phyloP scores from a whole-genome alignment of 257 asterid species.

The Scutellaria galericulata region DNA sequence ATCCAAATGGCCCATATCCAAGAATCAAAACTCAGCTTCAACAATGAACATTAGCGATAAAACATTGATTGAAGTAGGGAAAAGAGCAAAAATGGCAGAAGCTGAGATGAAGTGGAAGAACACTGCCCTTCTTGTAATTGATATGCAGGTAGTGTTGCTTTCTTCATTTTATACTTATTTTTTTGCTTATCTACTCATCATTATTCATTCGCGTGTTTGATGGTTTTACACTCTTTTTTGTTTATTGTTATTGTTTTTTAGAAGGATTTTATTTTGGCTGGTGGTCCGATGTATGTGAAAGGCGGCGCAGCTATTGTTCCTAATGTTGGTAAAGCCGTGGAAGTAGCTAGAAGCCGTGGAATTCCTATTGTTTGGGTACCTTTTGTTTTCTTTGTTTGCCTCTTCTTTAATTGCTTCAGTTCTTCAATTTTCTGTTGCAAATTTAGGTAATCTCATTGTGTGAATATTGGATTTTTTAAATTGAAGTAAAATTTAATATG shows the following conservation, averaged over 20 bases:
- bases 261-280: conserved; percentile 81
- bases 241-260: conserved; percentile 22
- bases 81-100: conserved; percentile 51
- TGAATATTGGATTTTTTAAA: background rate
- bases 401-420: background rate
- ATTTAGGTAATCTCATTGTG: background rate
- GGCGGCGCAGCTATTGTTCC: conserved; percentile 77
- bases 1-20: background rate
- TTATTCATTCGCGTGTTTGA: background rate
- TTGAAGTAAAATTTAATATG: background rate
- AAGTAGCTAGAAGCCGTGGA: conserved; percentile 67
- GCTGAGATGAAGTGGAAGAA: conserved; percentile 55
- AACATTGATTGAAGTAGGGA: background rate
- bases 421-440: conserved; percentile 1
- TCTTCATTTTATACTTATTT: background rate
- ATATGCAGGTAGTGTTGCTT: conserved; percentile 69
- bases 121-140: conserved; percentile 86
- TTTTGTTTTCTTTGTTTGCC: background rate
- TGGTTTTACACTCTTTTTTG: background rate
- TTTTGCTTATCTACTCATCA: background rate
- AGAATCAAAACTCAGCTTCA: background rate
- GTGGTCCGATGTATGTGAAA: conserved; percentile 62
- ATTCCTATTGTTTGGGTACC: conserved; percentile 82
- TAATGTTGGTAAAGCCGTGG: conserved; percentile 67
- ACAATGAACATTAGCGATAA: background rate